Evolutionary conservation across 1,139 yeast genomes (phyloP).

Genomic region (Pneumocystis sp.): DNA sequence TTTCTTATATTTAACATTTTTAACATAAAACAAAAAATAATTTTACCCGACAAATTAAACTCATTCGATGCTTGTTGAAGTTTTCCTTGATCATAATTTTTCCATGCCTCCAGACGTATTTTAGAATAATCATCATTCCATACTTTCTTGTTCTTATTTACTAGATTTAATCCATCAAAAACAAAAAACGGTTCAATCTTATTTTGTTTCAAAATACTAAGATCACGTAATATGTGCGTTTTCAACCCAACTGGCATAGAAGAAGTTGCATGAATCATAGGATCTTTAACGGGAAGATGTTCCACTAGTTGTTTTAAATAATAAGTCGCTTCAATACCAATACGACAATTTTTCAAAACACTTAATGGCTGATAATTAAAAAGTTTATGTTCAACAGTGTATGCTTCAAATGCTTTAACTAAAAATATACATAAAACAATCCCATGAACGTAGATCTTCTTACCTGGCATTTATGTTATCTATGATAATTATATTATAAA

Average conservation of each 20-base stretch:
- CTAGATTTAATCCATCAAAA: background rate
- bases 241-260: background rate
- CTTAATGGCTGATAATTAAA: slow-evolving; percentile 1
- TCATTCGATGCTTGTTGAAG: slow-evolving; percentile 23
- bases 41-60: slow-evolving; percentile 1
- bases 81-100: slow-evolving; percentile 22
- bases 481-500: background rate
- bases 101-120: slow-evolving; percentile 26
- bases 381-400: background rate
- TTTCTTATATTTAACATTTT: slow-evolving; percentile 13
- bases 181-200: background rate
- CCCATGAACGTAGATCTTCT: background rate
- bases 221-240: background rate
- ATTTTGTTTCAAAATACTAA: background rate
- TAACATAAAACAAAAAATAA: slow-evolving; percentile 1
- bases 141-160: background rate
- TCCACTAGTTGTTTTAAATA: background rate
- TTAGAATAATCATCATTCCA: slow-evolving; percentile 8
- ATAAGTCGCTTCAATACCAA: background rate
- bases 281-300: background rate
- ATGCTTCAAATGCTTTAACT: background rate
- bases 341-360: background rate
- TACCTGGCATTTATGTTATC: background rate
- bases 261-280: background rate
- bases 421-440: background rate